Base-by-base conservation (phyloP, 2,329 filamentous ascomycete genomes). In the Endocalyx cinctus region DNA sequence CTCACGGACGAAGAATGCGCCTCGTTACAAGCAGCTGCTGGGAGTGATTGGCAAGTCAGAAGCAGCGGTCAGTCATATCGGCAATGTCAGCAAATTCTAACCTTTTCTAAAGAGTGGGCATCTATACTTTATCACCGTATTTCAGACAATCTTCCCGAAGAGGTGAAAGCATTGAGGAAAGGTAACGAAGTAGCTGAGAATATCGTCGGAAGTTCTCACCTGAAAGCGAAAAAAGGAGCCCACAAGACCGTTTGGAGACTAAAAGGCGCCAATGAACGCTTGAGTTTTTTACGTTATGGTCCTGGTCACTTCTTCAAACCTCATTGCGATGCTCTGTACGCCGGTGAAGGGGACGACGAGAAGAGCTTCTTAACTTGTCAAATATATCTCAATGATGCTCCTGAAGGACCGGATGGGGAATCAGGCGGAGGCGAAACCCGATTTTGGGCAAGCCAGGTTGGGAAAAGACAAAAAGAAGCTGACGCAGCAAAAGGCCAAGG, bases 251-350 rank as follows among this genome's bases (percentile, higher is more conserved):
- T 52, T 13, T 54, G 49, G 49, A 47, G 42, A 20, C 37, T 55
- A 18, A 48, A 38, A 15, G 54, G 73, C 17, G 54, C 79, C 38
- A 79, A 81, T 46, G 74, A 80, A 45, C 59, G 74, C 8, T 58
- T 79, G 49, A 62, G 77, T n/a, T 79, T 80, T 46, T 50, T 82
- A 16, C 74, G 70, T 38, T 81, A 82, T 43, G 60, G 63, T 2
- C 66, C 68, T 4, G 77, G 74, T 1, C 70, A 79, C 46, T 77
- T 74, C 44, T 82, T 82, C 46, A 65, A 66, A 31, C 62, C 66
- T 56, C 50, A 53, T 35, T 53, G 50, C 22, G 48, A 53, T 29
- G 46, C 45, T n/a, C 25, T 50, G 4, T 51, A 43, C 29, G 38
- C 40, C 8, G 35, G 43, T 3, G 33, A 37, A 8, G 42, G 43